Evolutionary conservation across 2,329 filamentous ascomycete genomes (phyloP).

Genomic region (Trichoderma endophyticum): DNA sequence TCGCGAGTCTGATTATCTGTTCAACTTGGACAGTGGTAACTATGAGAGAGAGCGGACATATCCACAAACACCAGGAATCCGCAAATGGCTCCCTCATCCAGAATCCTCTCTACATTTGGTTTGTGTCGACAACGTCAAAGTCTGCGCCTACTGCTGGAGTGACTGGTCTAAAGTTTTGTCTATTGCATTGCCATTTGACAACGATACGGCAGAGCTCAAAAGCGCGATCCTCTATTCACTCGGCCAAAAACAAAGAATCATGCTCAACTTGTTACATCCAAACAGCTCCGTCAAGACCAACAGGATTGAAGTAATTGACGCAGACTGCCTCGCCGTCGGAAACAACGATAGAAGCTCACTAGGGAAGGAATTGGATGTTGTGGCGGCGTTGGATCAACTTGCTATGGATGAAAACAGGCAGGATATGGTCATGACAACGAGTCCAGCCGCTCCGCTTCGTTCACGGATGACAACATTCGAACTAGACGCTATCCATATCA

Average conservation of each 20-base stretch:
- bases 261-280: slow-evolving; percentile 17
- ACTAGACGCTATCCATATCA: not conserved
- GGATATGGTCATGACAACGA: no score
- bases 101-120: slow-evolving; percentile 27
- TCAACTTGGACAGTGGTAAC: slow-evolving; percentile 26
- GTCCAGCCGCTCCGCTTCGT: no score
- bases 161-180: slow-evolving; percentile 28
- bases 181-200: slow-evolving; percentile 15
- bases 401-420: no score
- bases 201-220: slow-evolving; percentile 24
- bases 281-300: not conserved
- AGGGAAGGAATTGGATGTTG: not conserved
- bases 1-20: slow-evolving; percentile 31
- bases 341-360: not conserved
- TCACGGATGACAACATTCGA: no score
- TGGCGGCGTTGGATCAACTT: no score
- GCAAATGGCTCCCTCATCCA: slow-evolving; percentile 23
- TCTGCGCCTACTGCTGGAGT: slow-evolving; percentile 28
- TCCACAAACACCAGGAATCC: slow-evolving; percentile 18
- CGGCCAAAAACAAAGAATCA: slow-evolving; percentile 20
- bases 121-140: slow-evolving; percentile 27
- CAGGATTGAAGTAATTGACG: not conserved
- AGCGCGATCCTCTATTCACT: slow-evolving; percentile 23
- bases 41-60: slow-evolving; percentile 20
- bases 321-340: not conserved